Evolutionary conservation across 345 rosid genomes (phyloP).

Genomic region (Microthlaspi erraticum): DNA sequence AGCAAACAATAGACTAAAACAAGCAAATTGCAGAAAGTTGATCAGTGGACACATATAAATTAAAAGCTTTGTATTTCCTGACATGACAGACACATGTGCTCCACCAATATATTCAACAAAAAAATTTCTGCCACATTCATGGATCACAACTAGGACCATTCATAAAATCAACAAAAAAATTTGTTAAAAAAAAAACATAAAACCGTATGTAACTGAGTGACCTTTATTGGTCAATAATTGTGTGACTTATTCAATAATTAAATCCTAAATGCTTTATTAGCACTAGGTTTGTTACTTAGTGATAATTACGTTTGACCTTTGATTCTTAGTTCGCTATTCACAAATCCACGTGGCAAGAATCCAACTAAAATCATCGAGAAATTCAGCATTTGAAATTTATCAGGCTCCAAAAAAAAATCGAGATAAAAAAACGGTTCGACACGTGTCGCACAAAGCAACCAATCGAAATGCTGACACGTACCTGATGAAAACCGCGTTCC

Average conservation of each 20-base stretch:
- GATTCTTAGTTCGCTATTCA: background rate
- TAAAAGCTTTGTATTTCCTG: conserved; percentile 19
- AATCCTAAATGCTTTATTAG: conserved; percentile 18
- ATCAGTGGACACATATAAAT: background rate
- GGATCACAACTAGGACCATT: conserved; percentile 30
- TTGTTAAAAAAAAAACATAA: conserved; percentile 3
- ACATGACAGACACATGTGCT: conserved; percentile 42
- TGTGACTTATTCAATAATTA: conserved; percentile 1
- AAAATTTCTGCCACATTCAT: conserved; percentile 6
- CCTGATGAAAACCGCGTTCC: conserved; percentile 91
- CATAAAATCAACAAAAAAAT: background rate
- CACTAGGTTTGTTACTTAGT: conserved; percentile 10
- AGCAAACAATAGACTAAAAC: conserved; percentile 5
- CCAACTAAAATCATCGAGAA: conserved; percentile 7
- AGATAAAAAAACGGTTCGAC: background rate
- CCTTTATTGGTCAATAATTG: conserved; percentile 5
- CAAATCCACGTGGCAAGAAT: conserved; percentile 33
- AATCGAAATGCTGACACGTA: conserved; percentile 34
- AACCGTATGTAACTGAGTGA: conserved; percentile 3
- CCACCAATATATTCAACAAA: conserved; percentile 17
- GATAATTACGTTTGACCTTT: conserved; percentile 32
- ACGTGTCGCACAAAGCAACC: conserved; percentile 26
- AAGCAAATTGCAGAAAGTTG: conserved; percentile 4
- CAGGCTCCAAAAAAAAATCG: conserved; percentile 30
- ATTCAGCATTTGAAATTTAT: conserved; percentile 27